phyloP scores from a whole-genome alignment of 805 yeast genomes.

The Metschnikowia gruessii region DNA sequence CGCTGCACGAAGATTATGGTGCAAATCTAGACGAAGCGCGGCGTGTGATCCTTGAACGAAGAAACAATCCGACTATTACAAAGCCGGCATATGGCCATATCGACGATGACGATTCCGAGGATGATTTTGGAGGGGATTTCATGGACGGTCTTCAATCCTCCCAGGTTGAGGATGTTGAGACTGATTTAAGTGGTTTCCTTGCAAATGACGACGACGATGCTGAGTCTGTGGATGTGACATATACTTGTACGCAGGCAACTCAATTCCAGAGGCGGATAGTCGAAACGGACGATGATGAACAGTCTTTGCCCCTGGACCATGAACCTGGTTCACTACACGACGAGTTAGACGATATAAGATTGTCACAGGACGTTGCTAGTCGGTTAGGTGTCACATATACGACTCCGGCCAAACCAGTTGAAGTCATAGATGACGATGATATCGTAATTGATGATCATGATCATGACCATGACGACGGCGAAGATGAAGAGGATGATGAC shows the following conservation, averaged over 20 bases:
- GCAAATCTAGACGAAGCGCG: slow-evolving; percentile 22
- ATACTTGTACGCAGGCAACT: slow-evolving; percentile 15
- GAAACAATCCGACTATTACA: slow-evolving; percentile 1
- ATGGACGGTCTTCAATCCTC: slow-evolving; percentile 20
- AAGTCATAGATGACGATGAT: slow-evolving; percentile 25
- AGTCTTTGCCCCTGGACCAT: slow-evolving; percentile 6
- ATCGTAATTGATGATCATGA: no score
- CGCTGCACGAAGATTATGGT: slow-evolving; percentile 1
- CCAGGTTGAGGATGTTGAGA: slow-evolving; percentile 16
- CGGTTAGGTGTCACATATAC: slow-evolving; percentile 28
- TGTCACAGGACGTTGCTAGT: slow-evolving; percentile 36
- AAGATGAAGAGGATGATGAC: slow-evolving; percentile 20
- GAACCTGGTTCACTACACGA: slow-evolving; percentile 4
- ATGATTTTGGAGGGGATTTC: slow-evolving; percentile 19
- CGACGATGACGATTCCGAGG: slow-evolving; percentile 18
- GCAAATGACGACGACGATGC: slow-evolving; percentile 16
- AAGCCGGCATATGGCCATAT: not conserved
- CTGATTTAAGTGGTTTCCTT: slow-evolving; percentile 21
- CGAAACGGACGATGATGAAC: slow-evolving; percentile 15
- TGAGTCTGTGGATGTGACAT: slow-evolving; percentile 17
- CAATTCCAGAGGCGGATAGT: slow-evolving; percentile 3
- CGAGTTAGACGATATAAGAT: slow-evolving; percentile 27
- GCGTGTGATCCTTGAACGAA: slow-evolving; percentile 13
- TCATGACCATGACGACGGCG: not conserved
- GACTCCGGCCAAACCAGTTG: slow-evolving; percentile 5